Conservation (phyloP, 352 stramenopile genomes). For the Pythium phragmitis region DNA sequence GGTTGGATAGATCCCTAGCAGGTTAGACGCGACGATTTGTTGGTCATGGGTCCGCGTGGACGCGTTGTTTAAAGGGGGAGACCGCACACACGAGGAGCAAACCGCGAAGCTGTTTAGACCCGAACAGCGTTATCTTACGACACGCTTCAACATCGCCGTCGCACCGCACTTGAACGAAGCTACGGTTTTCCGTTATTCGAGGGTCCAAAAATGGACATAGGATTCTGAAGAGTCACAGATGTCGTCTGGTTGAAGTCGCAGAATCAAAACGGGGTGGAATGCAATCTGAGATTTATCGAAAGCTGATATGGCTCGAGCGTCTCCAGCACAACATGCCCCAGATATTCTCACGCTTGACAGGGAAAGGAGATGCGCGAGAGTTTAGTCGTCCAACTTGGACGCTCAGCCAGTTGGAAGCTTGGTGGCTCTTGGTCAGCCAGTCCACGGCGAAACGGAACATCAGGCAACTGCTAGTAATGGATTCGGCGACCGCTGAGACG, state of each 20-base stretch:
- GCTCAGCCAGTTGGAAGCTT: not conserved
- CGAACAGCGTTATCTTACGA: not conserved
- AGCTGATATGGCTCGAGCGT: too few relatives aligned
- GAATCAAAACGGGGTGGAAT: slow-evolving; percentile 15
- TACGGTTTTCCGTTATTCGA: slow-evolving; percentile 2
- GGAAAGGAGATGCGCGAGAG: not conserved
- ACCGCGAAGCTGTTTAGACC: not conserved
- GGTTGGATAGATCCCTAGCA: not conserved
- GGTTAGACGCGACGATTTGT: not conserved
- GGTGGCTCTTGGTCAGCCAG: not conserved
- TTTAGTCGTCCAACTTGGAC: not conserved
- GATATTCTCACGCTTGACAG: not conserved
- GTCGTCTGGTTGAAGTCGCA: not conserved
- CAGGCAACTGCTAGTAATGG: slow-evolving; percentile 18
- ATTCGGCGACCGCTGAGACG: not conserved
- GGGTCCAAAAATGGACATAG: slow-evolving; percentile 4
- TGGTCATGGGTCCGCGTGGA: not conserved
- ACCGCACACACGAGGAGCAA: not conserved
- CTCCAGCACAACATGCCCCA: not conserved
- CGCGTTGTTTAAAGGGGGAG: not conserved
- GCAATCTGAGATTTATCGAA: not conserved
- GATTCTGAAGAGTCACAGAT: too few relatives aligned
- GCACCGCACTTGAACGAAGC: slow-evolving; percentile 1
- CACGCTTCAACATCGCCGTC: not conserved
- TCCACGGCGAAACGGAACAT: not conserved